Evolutionary conservation across 192 early-diverging fungal genomes (phyloP), one percentile per base, ranked within the genome.

Genomic region (Bifiguratus adelaidae): DNA sequence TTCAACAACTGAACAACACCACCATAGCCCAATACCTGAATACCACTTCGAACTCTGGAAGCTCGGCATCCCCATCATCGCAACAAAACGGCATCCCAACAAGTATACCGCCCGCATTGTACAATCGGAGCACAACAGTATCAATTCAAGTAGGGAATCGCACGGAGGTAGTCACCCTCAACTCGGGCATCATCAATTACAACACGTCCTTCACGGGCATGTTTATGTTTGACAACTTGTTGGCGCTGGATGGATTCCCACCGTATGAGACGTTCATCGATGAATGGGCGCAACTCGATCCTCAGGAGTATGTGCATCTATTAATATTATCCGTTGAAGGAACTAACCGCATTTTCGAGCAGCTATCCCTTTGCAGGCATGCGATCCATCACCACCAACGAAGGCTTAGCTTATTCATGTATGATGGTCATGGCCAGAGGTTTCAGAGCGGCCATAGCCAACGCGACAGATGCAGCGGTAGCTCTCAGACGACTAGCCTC

Each of bases 331-430:
- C 15, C 28, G 32, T 1, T 27, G 13, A 12, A 18, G 19, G 23
- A 27, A 12, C 28, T 4, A 19, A 25, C 29, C 8, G 22, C 25
- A 26, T 23, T 19, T 18, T 36, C 29, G 35, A 4, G n/a, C 41
- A 67, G 61, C 1, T 72, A 63, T 40, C 67, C 66, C 0, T 65
- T 58, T 48, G 67, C 63, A 30, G 71, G 67, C 6, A 30, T 53
- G 25, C 41, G 60, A n/a, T 60, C 68, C 6, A 73, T 73, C 9
- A 67, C 44, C 2, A 63, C 63, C 13, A 68, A 68, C 26, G 64
- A 71, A 49, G 64, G 61, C 58, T 73, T 68, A 35, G 71, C 67
- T 0, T 73, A 73, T 35, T 73, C 67, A 0, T 73, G 71, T 30
- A 73, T 73, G 66, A 66, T 66, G 66, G 54, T 63, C 1, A 60